A percentile compares a stretch with the other conserved stretches of the same genome.
Evolutionary conservation across 345 rosid genomes (phyloP).

Genomic region (Euphorbia tirucalli): DNA sequence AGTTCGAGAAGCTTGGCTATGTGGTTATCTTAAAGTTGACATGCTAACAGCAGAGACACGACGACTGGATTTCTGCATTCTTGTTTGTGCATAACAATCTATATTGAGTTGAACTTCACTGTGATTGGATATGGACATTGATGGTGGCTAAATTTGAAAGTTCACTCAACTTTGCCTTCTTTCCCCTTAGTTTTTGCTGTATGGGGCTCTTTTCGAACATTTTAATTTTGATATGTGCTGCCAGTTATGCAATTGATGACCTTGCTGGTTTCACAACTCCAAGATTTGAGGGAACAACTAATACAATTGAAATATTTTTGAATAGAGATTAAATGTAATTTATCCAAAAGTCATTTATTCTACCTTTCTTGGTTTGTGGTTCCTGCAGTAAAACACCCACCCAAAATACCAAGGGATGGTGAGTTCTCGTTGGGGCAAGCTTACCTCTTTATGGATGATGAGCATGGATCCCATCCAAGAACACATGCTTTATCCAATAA

Average conservation of each 20-base stretch:
- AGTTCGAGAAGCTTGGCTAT: background rate
- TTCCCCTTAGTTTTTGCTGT: background rate
- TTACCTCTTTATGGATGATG: slow-evolving; percentile 4
- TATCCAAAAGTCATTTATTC: background rate
- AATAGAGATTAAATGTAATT: background rate
- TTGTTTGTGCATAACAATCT: no score
- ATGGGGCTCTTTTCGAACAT: background rate
- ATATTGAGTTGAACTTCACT: background rate
- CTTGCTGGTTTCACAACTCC: no score
- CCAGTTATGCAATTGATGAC: background rate
- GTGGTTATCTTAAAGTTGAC: background rate
- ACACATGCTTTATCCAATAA: slow-evolving; percentile 5
- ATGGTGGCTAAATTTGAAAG: background rate
- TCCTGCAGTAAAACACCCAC: slow-evolving; percentile 24
- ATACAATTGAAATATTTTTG: background rate
- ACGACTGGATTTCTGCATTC: no score
- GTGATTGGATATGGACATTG: background rate
- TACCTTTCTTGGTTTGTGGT: slow-evolving; percentile 9
- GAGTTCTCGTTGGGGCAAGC: slow-evolving; percentile 14
- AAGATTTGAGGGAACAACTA: background rate
- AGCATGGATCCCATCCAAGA: slow-evolving; percentile 9
- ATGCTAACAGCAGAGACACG: background rate
- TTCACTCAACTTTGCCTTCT: background rate
- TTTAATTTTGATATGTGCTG: background rate
- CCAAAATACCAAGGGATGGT: slow-evolving; percentile 1